A percentile compares a stretch with the other conserved stretches of the same genome.
Evolutionary conservation across 176 grass and related monocot species (phyloP).

Genomic region (Carex scoparia): DNA sequence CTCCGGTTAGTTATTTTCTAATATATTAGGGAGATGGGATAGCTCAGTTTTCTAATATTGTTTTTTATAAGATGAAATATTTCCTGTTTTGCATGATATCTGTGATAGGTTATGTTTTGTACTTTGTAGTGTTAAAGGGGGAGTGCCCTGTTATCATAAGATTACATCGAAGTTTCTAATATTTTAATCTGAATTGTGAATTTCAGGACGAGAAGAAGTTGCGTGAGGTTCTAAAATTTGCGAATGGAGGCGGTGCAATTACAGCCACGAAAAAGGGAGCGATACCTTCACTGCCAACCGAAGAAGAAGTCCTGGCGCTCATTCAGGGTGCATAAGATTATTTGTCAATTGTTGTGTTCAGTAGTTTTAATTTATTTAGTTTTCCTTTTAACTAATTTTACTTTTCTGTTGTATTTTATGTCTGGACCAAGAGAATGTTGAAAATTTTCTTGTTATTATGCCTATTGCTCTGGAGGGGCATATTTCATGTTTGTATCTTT

Average conservation of each 20-base stretch:
- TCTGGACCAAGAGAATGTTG: neutral
- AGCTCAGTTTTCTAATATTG: neutral
- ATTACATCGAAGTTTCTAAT: constrained; percentile 5
- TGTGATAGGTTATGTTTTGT: neutral
- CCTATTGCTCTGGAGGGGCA: neutral
- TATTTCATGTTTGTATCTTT: neutral
- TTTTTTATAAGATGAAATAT: neutral
- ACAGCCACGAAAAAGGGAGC: constrained; percentile 85
- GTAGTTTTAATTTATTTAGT: constrained; percentile 24
- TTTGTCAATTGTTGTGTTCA: constrained; percentile 11
- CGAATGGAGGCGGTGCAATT: constrained; percentile 78
- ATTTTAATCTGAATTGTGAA: neutral
- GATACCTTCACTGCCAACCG: constrained; percentile 65
- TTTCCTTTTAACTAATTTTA: neutral
- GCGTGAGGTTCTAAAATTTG: constrained; percentile 49
- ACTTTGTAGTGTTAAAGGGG: neutral
- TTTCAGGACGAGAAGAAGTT: constrained; percentile 78
- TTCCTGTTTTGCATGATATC: neutral
- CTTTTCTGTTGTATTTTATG: constrained; percentile 9
- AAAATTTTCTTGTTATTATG: neutral
- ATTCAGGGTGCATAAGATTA: constrained; percentile 42
- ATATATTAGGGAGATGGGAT: neutral
- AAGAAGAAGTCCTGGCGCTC: constrained; percentile 45
- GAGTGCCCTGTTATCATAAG: neutral
- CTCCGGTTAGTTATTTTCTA: neutral